phyloP scores from a whole-genome alignment of 1,284 basidiomycete genomes.

The Moesziomyces parantarcticus region DNA sequence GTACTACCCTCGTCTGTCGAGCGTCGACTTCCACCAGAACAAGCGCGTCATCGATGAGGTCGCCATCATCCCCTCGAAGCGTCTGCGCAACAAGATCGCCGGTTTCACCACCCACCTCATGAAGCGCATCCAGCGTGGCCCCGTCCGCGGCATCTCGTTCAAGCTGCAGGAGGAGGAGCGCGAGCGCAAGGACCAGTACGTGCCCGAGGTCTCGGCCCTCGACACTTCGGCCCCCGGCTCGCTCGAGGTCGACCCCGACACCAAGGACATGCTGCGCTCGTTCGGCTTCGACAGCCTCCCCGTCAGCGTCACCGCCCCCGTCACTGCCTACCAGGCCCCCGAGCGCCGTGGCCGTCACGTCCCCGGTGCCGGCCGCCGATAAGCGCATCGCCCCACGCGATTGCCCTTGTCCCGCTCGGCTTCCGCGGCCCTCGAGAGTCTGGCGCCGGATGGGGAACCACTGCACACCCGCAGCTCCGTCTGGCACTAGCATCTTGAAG shows the following conservation, averaged over 20 bases:
- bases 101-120: constrained; percentile 99
- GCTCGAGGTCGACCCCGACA: constrained; percentile 68
- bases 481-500: background rate
- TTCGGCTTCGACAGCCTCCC: constrained; percentile 67
- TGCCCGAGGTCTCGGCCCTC: constrained; percentile 67
- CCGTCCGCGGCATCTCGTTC: constrained; percentile 99
- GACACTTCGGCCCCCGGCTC: constrained; percentile 63
- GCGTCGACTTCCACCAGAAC: constrained; percentile 78
- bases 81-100: constrained; percentile 99
- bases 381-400: constrained; percentile 33
- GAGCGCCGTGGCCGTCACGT: constrained; percentile 66
- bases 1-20: constrained; percentile 75
- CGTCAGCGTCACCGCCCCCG: constrained; percentile 65
- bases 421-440: constrained; percentile 11
- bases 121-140: constrained; percentile 99
- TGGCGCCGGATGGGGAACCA: background rate
- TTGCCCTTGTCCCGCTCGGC: background rate
- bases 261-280: constrained; percentile 66
- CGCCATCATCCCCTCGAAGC: constrained; percentile 97
- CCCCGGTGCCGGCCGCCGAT: constrained; percentile 66
- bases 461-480: background rate
- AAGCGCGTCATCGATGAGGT: constrained; percentile 95
- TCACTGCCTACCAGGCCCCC: constrained; percentile 62
- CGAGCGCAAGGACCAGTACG: constrained; percentile 81
- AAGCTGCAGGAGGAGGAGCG: constrained; percentile 99